A percentile compares a stretch with the other conserved stretches of the same genome.
phyloP scores from a whole-genome alignment of 805 yeast genomes.

The Lachancea kluyveri region DNA sequence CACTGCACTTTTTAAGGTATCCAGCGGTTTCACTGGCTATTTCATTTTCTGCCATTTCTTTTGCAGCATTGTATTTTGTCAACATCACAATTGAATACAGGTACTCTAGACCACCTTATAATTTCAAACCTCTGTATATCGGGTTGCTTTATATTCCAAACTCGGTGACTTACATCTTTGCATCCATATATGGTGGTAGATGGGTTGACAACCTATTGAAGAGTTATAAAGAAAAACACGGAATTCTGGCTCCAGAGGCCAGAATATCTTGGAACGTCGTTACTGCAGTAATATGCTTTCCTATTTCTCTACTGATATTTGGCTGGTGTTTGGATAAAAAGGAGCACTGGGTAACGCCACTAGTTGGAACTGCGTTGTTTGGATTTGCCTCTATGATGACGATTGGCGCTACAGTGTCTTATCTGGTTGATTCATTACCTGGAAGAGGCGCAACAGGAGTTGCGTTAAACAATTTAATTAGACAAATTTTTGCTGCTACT shows the following conservation, averaged over 20 bases:
- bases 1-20: constrained; percentile 53
- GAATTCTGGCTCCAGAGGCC: constrained; percentile 67
- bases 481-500: constrained; percentile 68
- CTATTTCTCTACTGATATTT: constrained; percentile 60
- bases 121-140: constrained; percentile 55
- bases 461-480: constrained; percentile 69
- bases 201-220: constrained; percentile 65
- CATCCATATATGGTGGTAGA: constrained; percentile 74
- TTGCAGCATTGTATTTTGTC: constrained; percentile 63
- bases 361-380: constrained; percentile 73
- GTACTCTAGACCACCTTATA: constrained; percentile 61
- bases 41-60: constrained; percentile 62
- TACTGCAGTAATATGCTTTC: constrained; percentile 54
- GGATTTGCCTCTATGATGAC: constrained; percentile 83
- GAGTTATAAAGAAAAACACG: constrained; percentile 52
- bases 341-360: constrained; percentile 70
- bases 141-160: constrained; percentile 82
- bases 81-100: constrained; percentile 66
- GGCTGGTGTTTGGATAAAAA: constrained; percentile 77
- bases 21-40: constrained; percentile 73
- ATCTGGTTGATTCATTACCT: constrained; percentile 76
- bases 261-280: constrained; percentile 71
- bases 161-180: constrained; percentile 67
- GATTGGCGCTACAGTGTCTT: constrained; percentile 75
- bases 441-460: constrained; percentile 88